Conservation (phyloP, 202 grass and related monocot species). For the Saccharum hybrid region DNA sequence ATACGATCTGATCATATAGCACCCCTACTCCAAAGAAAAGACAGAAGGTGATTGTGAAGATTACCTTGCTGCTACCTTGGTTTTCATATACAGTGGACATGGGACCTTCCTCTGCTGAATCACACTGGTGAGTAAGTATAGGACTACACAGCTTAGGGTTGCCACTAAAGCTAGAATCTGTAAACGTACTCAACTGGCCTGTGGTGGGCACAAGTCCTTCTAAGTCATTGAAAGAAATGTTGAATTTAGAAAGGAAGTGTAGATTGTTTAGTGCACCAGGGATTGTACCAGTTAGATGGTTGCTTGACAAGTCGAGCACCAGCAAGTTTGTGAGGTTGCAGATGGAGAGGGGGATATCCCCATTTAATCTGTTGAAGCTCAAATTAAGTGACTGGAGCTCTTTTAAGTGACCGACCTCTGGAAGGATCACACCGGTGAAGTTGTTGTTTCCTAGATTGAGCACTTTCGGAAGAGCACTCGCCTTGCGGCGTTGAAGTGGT, state of each 20-base stretch:
- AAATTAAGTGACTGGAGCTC: accelerated
- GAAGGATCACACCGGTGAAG: not conserved
- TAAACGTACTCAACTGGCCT: not conserved
- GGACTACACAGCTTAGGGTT: not conserved
- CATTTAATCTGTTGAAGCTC: not conserved
- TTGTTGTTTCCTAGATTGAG: no score
- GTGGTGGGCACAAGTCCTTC: not conserved
- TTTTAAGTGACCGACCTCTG: not conserved
- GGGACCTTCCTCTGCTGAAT: not conserved
- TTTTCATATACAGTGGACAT: no score
- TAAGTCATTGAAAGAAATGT: conserved; percentile 12
- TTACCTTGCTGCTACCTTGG: not conserved
- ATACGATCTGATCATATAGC: conserved; percentile 35
- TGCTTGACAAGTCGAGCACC: not conserved
- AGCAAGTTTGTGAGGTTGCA: not conserved
- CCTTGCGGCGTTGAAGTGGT: no score
- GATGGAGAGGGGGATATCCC: not conserved
- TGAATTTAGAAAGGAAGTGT: not conserved
- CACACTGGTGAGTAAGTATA: not conserved
- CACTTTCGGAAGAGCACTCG: no score
- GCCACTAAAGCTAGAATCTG: not conserved
- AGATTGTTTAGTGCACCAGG: not conserved
- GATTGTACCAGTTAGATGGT: not conserved
- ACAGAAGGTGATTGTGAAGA: conserved; percentile 16
- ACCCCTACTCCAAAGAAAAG: conserved; percentile 43